Evolutionary conservation across 441 rosid genomes (phyloP).

Genomic region (Populus hybrid): DNA sequence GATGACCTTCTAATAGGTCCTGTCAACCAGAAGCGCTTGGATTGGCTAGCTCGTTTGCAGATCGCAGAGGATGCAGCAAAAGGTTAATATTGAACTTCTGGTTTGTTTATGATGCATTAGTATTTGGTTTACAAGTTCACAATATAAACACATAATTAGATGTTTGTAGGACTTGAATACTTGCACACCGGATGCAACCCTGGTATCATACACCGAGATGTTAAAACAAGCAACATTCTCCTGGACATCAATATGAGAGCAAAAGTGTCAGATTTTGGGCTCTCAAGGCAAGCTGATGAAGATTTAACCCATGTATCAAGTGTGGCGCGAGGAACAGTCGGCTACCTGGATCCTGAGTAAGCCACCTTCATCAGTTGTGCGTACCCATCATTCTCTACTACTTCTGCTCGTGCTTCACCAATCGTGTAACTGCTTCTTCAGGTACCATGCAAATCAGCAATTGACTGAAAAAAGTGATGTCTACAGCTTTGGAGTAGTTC

Average conservation of each 20-base stretch:
- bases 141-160: slow-evolving; percentile 31
- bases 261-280: slow-evolving; percentile 97
- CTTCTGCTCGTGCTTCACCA: not conserved
- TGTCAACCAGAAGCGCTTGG: slow-evolving; percentile 48
- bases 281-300: slow-evolving; percentile 89
- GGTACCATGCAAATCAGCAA: slow-evolving; percentile 89
- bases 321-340: slow-evolving; percentile 83
- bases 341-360: slow-evolving; percentile 97
- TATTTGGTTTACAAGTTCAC: slow-evolving; percentile 1
- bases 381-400: not conserved
- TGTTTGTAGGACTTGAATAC: slow-evolving; percentile 85
- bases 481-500: slow-evolving; percentile 95
- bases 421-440: slow-evolving; percentile 22
- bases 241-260: slow-evolving; percentile 90
- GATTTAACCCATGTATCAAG: slow-evolving; percentile 89
- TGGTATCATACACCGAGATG: slow-evolving; percentile 89
- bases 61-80: slow-evolving; percentile 94
- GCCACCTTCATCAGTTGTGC: slow-evolving; percentile 16
- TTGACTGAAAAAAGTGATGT: slow-evolving; percentile 95
- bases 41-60: slow-evolving; percentile 70
- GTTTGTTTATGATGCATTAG: slow-evolving; percentile 3
- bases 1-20: slow-evolving; percentile 44
- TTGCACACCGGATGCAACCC: slow-evolving; percentile 94
- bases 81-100: slow-evolving; percentile 43
- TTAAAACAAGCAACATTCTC: slow-evolving; percentile 90